Evolutionary conservation across 306 rosid species (phyloP), one percentile per base, ranked within the genome.

Genomic region (Prunus campanulata): DNA sequence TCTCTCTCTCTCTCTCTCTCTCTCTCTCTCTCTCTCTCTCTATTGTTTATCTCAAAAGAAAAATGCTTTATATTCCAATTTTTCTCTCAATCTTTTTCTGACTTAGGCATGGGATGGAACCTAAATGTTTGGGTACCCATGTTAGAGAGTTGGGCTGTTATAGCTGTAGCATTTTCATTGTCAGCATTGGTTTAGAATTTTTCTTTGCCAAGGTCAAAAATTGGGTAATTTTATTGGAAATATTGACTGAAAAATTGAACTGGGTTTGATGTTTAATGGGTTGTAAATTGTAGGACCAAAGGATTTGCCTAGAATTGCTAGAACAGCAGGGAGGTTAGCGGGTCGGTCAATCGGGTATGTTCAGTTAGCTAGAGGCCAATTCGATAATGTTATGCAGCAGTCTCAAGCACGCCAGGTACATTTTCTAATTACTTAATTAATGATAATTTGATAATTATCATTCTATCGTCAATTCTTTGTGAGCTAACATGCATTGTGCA

Each of bases 331-430:
- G 46, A 80, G 87, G 77, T 61, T 85, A 54, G 85, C 88, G 11
- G 91, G 91, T 13, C 66, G 90, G 55, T 87, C 96, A 81, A 79
- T 93, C 76, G 98, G 90, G 39, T 91, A 90, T 46, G 98, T 91
- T 42, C 97, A 93, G 84, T 66, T 93, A 77, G 97, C 94, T 82
- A 94, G 98, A 22, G 96, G 98, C 19, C 97, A 91, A 80, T 85
- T 93, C 42, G 94, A 90, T 5, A 75, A 83, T 82, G 90, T 90
- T 29, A 83, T 93, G 89, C 90, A 94, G 71, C 97, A 91, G 74
- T 86, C 96, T 44, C 90, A 93, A 81, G 97, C 96, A 70, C 93
- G 90, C 35, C 93, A 91, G 96, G 98, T 90, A 57, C 73, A 70
- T 39, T 16, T 39, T 59, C 47, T 66, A 64, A 30, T 30, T 75